Evolutionary conservation across 2,329 filamentous ascomycete genomes (phyloP), one percentile per base, ranked within the genome.

Genomic region (Verticillium nonalfalfae): DNA sequence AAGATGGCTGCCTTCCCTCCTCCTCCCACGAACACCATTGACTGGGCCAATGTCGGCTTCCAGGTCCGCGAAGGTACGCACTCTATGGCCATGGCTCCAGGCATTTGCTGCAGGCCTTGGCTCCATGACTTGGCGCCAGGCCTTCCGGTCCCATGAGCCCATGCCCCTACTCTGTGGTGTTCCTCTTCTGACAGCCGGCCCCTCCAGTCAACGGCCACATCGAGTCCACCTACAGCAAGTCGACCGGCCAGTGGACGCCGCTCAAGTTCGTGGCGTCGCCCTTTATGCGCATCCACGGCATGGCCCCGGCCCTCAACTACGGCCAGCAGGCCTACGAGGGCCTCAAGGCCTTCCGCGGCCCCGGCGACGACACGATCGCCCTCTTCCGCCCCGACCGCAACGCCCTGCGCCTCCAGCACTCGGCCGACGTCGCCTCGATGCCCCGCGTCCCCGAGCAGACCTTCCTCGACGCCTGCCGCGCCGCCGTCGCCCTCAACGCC

Each of bases 321-420:
- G 93, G 94, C 62, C 93, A 97, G 73, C 95, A 98, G 79, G 94
- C 92, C 70, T 99, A 96, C 81, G 95, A 99, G 75, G 95, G 95
- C n/a, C 87, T 98, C 74, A 98, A 98, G 77, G 93, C 94, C 60
- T 97, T 97, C 84, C 92, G 94, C 65, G 81, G 83, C 2, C 90
- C 92, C 18, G 79, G 83, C 62, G 85, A 90, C 74, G 73, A 81
- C 63, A 76, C 78, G 63, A 93, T 98, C 78, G 86, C 87, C 73
- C 85, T 98, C 74, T 98, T 98, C 85, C 90, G 94, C 4, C 91
- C 94, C 0, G 83, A 88, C 70, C 87, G 89, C 72, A 98, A 98
- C 74, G 95, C 93, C 40, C 76, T 79, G 52, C 91, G 94, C 63
- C 86, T 98, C 81, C 90, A 92, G 73, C 87, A 93, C 79, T 95